Evolutionary conservation across 257 asterid species (phyloP).

Genomic region (Nicotiana noctiflora): DNA sequence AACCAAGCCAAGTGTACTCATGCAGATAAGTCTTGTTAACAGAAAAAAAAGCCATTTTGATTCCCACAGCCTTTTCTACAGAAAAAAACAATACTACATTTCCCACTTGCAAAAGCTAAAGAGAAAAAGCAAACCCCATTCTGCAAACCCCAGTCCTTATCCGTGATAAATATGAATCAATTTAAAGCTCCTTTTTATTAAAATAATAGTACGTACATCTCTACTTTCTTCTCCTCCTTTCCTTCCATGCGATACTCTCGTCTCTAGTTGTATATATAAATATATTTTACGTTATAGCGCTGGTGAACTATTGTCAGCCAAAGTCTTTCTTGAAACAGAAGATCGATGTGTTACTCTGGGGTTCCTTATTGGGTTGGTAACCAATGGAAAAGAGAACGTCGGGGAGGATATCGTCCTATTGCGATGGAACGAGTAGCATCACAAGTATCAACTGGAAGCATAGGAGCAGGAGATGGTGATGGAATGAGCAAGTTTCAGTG

Average conservation of each 20-base stretch:
- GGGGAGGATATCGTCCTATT: background rate
- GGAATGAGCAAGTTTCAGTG: constrained; percentile 20
- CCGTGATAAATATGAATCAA: constrained; percentile 8
- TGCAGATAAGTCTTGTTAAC: background rate
- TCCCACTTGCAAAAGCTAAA: constrained; percentile 10
- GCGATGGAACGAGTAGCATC: constrained; percentile 6
- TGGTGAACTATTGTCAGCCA: constrained; percentile 11
- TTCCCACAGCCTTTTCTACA: background rate
- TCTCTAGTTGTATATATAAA: too few relatives aligned
- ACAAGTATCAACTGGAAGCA: background rate
- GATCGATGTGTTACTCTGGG: constrained; percentile 30
- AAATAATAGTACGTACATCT: background rate
- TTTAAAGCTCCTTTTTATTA: constrained; percentile 1
- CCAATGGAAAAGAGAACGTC: background rate
- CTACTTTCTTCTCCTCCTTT: background rate
- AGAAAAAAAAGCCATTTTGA: background rate
- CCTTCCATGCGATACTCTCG: background rate
- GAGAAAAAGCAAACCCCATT: background rate
- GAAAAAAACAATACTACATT: background rate
- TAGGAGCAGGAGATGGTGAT: too few relatives aligned
- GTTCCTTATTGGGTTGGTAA: background rate
- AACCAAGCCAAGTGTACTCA: constrained; percentile 9
- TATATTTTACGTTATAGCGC: background rate
- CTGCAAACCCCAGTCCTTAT: background rate
- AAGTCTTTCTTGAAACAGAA: background rate